Conservation (phyloP, 176 grass and related monocot genomes). For the Chrysopogon serrulatus region DNA sequence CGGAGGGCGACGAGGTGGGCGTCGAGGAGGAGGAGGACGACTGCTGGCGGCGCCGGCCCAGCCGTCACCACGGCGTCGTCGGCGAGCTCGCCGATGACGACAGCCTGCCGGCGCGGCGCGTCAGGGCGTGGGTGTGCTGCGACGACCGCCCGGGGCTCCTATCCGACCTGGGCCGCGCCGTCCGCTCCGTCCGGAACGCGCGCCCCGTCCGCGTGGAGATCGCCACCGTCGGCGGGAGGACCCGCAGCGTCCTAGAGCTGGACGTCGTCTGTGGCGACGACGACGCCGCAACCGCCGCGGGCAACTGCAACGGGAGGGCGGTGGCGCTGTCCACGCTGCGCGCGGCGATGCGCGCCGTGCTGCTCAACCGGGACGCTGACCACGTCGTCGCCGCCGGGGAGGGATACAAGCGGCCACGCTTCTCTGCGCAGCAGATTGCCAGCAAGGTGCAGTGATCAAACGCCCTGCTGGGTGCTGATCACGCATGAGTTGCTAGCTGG, state of each 20-base stretch:
- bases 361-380: slow-evolving; percentile 51
- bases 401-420: slow-evolving; percentile 51
- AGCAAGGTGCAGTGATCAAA: not conserved
- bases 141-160: slow-evolving; percentile 77
- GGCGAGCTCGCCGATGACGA: not conserved
- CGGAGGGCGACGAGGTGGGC: slow-evolving; percentile 70
- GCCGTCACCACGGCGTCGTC: not conserved
- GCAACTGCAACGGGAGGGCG: not conserved
- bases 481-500: not conserved
- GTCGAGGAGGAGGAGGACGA: slow-evolving; percentile 27
- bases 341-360: slow-evolving; percentile 59
- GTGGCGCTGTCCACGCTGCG: slow-evolving; percentile 51
- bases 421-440: slow-evolving; percentile 25
- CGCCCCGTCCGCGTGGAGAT: slow-evolving; percentile 76
- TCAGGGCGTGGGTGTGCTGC: slow-evolving; percentile 87
- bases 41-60: not conserved
- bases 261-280: slow-evolving; percentile 21
- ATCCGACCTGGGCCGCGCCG: slow-evolving; percentile 70
- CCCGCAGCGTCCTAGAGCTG: slow-evolving; percentile 62
- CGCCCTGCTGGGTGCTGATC: too few species aligned
- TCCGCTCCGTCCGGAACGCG: slow-evolving; percentile 60
- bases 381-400: slow-evolving; percentile 8
- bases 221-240: slow-evolving; percentile 73
- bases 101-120: not conserved
- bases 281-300: not conserved